A percentile compares a stretch with the other conserved stretches of the same genome.
phyloP scores from a whole-genome alignment of 495 filamentous ascomycete genomes.

The Penicillium pancosmium region DNA sequence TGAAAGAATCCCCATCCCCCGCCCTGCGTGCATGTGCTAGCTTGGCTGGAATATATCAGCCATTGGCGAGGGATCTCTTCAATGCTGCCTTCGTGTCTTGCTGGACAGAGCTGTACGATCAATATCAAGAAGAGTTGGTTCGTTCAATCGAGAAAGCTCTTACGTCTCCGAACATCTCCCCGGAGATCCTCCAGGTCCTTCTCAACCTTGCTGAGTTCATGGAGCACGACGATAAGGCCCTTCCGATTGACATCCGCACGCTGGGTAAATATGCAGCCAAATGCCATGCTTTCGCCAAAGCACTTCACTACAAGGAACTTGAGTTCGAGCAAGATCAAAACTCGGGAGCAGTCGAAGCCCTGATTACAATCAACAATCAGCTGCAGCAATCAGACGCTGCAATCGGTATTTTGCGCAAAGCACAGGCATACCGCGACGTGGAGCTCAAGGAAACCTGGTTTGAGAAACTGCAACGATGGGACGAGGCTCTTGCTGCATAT shows the following conservation, averaged over 20 bases:
- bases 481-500: slow-evolving; percentile 93
- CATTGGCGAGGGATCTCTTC: slow-evolving; percentile 90
- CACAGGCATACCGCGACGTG: slow-evolving; percentile 90
- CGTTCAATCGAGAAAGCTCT: slow-evolving; percentile 94
- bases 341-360: slow-evolving; percentile 89
- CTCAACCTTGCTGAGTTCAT: slow-evolving; percentile 98
- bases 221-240: slow-evolving; percentile 98
- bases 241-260: slow-evolving; percentile 94
- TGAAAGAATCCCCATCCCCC: slow-evolving; percentile 95
- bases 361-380: slow-evolving; percentile 99
- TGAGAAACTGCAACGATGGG: slow-evolving; percentile 97
- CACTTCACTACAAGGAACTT: slow-evolving; percentile 96
- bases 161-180: slow-evolving; percentile 88
- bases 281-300: slow-evolving; percentile 97
- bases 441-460: slow-evolving; percentile 98
- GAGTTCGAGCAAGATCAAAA: slow-evolving; percentile 98
- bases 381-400: slow-evolving; percentile 96
- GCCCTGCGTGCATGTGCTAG: slow-evolving; percentile 91
- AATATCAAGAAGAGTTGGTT: slow-evolving; percentile 93
- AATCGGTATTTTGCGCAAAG: slow-evolving; percentile 93
- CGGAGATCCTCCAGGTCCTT: slow-evolving; percentile 90
- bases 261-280: slow-evolving; percentile 90
- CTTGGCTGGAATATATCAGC: slow-evolving; percentile 86
- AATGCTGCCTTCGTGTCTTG: slow-evolving; percentile 98
- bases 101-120: slow-evolving; percentile 96